These are phyloP conservation scores for Alternaria gaisen DNA, from an alignment of 2,329 filamentous ascomycete genomes.

Conservation along the genomic window DNA sequence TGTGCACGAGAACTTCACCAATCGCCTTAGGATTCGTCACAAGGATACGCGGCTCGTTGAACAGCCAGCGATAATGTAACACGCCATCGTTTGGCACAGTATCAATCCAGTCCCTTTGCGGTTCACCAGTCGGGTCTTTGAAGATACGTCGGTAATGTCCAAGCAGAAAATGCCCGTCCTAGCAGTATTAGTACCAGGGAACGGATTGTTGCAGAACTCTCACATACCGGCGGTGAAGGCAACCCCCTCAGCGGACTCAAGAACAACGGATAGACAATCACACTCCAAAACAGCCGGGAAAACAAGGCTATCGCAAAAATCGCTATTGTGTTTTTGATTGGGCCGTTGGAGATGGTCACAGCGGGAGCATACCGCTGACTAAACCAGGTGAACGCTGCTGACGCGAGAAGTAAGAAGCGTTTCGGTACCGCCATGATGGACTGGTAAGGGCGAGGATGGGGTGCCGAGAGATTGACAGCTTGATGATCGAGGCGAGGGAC, in stretches of 20 bases:
- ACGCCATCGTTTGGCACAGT: conserved; percentile 64
- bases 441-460: neutral
- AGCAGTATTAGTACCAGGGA: neutral
- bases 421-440: conserved; percentile 41
- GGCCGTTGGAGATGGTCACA: conserved; percentile 42
- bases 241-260: conserved; percentile 67
- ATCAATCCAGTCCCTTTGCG: conserved; percentile 61
- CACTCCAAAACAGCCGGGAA: conserved; percentile 50
- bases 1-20: conserved; percentile 59
- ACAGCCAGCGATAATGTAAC: conserved; percentile 60
- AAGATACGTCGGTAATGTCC: conserved; percentile 57
- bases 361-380: conserved; percentile 46
- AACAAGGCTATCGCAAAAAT: conserved; percentile 53
- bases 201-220: neutral
- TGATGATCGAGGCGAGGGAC: neutral
- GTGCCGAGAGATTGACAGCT: neutral
- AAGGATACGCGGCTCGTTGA: conserved; percentile 58
- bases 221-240: conserved; percentile 61
- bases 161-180: conserved; percentile 47
- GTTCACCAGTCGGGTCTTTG: conserved; percentile 54
- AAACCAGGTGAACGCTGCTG: conserved; percentile 39
- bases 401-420: conserved; percentile 34
- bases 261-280: conserved; percentile 66
- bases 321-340: conserved; percentile 52
- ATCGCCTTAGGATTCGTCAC: conserved; percentile 58